Evolutionary conservation across 2,329 filamentous ascomycete genomes (phyloP), one percentile per base, ranked within the genome.

Genomic region (Ophiostoma sp.): DNA sequence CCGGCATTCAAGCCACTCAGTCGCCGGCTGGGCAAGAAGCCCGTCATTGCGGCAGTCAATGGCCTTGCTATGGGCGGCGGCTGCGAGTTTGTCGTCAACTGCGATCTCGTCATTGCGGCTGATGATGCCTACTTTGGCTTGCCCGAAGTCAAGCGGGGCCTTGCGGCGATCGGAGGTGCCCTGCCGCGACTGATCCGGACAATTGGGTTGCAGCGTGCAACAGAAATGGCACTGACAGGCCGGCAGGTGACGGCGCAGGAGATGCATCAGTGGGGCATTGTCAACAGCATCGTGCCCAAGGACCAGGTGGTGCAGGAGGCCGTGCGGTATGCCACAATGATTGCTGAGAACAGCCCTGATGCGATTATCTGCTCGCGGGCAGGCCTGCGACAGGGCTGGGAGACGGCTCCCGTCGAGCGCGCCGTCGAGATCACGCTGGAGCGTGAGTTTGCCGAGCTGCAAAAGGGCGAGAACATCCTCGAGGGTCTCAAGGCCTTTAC

Each of bases 311-410:
- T 89, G 8, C 79, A 80, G 15, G 84, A 83, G 73, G 89, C 90
- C 44, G 75, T 93, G 44, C 79, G 81, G 71, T 82, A 89, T 77
- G 91, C 91, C 31, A 78, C 77, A 66, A 80, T 82, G 75, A 86
- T 94, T 75, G 86, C 86, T 57, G 83, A 77, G 71, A 89, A 90
- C 78, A 92, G 89, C 75, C 92, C 91, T 1, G 92, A 95, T 78
- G 84, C 89, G 62, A 85, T 94, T 54, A 87, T 94, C 75, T 88
- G 92, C 15, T 89, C 83, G 70, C 83, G 90, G 23, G 87, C 88
- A 76, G 91, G 91, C 0, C 76, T 95, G 35, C 86, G 90, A 77
- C 79, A 90, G 75, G 90, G 88, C 0, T 94, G 90, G 90, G 90
- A 92, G 75, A 85, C 71, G 35, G 74, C 72, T 6, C 73, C 72